Evolutionary conservation across 2,329 filamentous ascomycete species (phyloP).

Genomic region (Neodidymelliopsis sp.): DNA sequence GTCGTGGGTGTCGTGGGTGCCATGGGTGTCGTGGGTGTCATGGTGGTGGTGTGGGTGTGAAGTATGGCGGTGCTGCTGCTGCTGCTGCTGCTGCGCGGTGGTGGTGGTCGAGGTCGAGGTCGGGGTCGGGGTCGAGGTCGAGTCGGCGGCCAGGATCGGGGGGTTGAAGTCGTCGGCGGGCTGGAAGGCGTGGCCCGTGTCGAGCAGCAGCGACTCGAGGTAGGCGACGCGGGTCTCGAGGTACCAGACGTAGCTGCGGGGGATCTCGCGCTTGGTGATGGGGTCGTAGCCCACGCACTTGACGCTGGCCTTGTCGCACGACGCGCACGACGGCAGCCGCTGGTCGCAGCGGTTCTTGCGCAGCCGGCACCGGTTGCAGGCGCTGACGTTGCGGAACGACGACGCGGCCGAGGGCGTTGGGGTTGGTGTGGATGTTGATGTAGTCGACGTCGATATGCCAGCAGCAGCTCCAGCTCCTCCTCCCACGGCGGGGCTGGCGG

Average conservation of each 20-base stretch:
- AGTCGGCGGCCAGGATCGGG: conserved; percentile 34
- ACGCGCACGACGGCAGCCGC: conserved; percentile 85
- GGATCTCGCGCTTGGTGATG: conserved; percentile 95
- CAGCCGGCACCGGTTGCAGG: conserved; percentile 85
- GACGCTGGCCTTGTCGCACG: conserved; percentile 90
- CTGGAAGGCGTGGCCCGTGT: conserved; percentile 75
- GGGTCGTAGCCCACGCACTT: conserved; percentile 96
- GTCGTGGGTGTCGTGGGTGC: conserved; percentile 23
- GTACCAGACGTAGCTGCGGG: conserved; percentile 92
- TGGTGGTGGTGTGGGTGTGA: conserved; percentile 28
- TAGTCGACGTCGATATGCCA: conserved; percentile 29
- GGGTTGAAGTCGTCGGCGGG: conserved; percentile 70
- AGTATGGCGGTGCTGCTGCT: conserved; percentile 14
- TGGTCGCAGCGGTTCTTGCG: conserved; percentile 97
- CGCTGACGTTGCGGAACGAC: conserved; percentile 71
- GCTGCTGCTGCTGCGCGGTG: conserved; percentile 27
- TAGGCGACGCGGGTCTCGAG: conserved; percentile 86
- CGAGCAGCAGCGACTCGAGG: conserved; percentile 76
- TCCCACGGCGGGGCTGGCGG: conserved; percentile 41
- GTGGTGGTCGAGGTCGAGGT: conserved; percentile 19
- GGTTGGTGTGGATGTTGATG: background rate
- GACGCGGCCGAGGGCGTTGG: conserved; percentile 22
- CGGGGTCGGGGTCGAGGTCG: conserved; percentile 30
- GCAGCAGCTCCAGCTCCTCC: too few relatives aligned
- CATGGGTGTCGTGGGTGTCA: conserved; percentile 31